Evolutionary conservation across 2,329 filamentous ascomycete species (phyloP).

Genomic region (Xylariomycetidae sp.): DNA sequence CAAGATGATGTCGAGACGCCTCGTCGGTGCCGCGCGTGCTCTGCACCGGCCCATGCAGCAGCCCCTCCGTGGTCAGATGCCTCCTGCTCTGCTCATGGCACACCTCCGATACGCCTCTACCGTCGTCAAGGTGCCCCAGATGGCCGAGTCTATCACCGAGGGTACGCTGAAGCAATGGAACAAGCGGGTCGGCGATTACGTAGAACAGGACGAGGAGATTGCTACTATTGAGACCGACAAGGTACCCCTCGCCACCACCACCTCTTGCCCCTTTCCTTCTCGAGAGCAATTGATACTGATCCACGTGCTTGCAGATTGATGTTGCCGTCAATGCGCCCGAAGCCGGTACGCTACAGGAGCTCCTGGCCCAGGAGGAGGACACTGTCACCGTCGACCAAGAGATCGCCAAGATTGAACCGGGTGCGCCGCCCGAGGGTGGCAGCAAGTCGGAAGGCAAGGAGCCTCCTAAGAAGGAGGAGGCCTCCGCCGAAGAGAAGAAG

Average conservation of each 20-base stretch:
- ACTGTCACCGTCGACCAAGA: conserved; percentile 94
- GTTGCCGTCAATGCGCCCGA: conserved; percentile 92
- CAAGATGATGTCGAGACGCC: conserved; percentile 30
- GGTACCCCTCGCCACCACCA: conserved; percentile 40
- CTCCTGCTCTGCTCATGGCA: conserved; percentile 46
- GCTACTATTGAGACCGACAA: conserved; percentile 99
- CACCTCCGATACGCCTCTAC: conserved; percentile 70
- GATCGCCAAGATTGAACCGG: conserved; percentile 77
- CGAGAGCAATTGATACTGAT: conserved; percentile 6
- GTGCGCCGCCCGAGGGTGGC: conserved; percentile 53
- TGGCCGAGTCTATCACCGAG: conserved; percentile 98
- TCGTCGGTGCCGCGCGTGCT: conserved; percentile 36
- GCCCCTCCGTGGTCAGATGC: conserved; percentile 35
- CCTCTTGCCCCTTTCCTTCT: background rate
- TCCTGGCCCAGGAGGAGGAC: conserved; percentile 88
- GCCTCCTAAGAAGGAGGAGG: conserved; percentile 43
- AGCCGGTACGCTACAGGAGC: conserved; percentile 84
- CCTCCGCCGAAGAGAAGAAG: conserved; percentile 2
- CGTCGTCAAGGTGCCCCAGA: conserved; percentile 88
- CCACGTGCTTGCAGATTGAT: conserved; percentile 62
- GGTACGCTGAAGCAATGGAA: conserved; percentile 94
- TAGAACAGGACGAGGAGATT: conserved; percentile 95
- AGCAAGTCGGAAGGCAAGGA: conserved; percentile 57
- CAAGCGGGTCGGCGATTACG: conserved; percentile 87
- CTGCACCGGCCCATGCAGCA: conserved; percentile 30